phyloP scores from a whole-genome alignment of 1,139 yeast species.

The Blastobotrys apis region DNA sequence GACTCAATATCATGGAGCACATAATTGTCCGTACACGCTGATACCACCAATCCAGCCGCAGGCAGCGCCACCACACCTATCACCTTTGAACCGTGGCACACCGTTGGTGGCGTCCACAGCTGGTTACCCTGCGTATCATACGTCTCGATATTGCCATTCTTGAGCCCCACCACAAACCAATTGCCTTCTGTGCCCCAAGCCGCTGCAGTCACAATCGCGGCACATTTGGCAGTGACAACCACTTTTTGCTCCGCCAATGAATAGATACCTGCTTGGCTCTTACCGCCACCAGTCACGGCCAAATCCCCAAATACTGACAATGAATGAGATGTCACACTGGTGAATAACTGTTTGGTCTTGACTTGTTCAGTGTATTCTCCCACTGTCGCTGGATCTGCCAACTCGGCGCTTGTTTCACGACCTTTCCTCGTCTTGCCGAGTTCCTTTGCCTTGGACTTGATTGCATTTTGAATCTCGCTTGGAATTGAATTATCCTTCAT shows the following conservation, averaged over 20 bases:
- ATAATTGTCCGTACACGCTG: neutral
- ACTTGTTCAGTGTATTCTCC: neutral
- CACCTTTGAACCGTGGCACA: neutral
- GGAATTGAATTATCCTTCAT: conserved; percentile 5
- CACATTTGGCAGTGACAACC: conserved; percentile 16
- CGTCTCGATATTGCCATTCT: conserved; percentile 24
- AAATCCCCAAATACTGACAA: conserved; percentile 14
- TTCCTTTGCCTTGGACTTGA: conserved; percentile 2
- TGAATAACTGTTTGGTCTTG: conserved; percentile 28
- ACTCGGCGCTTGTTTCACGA: neutral
- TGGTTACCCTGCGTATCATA: conserved; percentile 6
- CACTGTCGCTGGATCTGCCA: neutral
- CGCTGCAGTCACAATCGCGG: conserved; percentile 28
- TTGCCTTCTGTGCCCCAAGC: conserved; percentile 23
- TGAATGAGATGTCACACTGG: conserved; percentile 21
- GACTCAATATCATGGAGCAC: neutral
- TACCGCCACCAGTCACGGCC: conserved; percentile 30
- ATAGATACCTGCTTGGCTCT: conserved; percentile 24
- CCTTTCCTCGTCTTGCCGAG: conserved; percentile 6
- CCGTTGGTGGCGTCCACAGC: neutral
- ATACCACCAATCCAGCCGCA: neutral
- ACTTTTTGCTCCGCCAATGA: conserved; percentile 17
- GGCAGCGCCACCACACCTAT: neutral
- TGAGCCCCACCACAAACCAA: conserved; percentile 21
- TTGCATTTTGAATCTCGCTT: neutral